Evolutionary conservation across 768 basidiomycete genomes (phyloP).

Genomic region (Tylopilus plumbeoviolaceoides): DNA sequence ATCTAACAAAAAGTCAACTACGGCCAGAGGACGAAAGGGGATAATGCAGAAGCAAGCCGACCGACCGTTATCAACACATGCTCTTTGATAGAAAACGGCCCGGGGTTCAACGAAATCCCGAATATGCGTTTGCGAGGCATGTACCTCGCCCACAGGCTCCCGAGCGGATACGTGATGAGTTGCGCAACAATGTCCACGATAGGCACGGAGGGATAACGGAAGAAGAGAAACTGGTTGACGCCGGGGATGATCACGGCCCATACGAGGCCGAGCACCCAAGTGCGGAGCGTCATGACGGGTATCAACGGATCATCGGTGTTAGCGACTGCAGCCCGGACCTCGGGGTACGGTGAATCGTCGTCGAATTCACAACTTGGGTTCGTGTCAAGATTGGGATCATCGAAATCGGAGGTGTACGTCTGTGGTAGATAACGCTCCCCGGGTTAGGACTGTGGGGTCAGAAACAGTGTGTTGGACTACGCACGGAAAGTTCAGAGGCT

Average conservation of each 20-base stretch:
- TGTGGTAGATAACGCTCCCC: neutral
- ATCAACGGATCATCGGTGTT: constrained; percentile 3
- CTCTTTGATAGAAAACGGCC: constrained; percentile 74
- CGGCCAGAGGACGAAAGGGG: constrained; percentile 18
- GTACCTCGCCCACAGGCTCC: constrained; percentile 49
- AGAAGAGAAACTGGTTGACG: constrained; percentile 74
- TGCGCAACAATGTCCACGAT: constrained; percentile 68
- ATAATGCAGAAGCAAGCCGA: constrained; percentile 23
- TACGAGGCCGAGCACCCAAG: constrained; percentile 30
- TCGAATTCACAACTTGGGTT: constrained; percentile 27
- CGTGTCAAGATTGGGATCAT: constrained; percentile 29
- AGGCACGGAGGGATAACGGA: constrained; percentile 65
- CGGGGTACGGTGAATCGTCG: constrained; percentile 29
- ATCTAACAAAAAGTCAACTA: constrained; percentile 32
- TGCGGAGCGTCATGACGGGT: neutral
- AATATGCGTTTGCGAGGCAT: constrained; percentile 55
- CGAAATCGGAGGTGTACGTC: constrained; percentile 7
- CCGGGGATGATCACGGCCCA: constrained; percentile 66
- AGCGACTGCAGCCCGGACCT: constrained; percentile 2
- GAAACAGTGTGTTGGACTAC: neutral
- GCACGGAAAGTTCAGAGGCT: constrained; percentile 21
- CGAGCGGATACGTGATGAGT: constrained; percentile 66
- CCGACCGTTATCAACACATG: constrained; percentile 63
- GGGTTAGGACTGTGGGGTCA: neutral
- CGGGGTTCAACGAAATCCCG: constrained; percentile 65